Conservation (phyloP, 768 basidiomycete species). For the Podaxis sp. region DNA sequence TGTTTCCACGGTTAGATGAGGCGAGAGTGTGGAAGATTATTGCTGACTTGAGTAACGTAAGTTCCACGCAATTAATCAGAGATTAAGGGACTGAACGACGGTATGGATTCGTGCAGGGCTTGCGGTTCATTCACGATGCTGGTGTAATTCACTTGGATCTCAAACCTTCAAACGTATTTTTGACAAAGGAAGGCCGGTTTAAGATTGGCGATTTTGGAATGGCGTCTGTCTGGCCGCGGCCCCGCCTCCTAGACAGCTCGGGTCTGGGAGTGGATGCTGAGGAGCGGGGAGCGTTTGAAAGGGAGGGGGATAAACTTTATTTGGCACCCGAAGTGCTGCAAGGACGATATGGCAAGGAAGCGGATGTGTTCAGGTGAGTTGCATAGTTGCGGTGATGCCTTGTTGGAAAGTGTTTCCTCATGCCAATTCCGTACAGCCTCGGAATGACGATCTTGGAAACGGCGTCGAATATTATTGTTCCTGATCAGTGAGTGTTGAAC, state of each 20-base stretch:
- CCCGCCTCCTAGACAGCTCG: constrained; percentile 20
- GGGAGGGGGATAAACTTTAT: constrained; percentile 97
- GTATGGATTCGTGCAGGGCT: constrained; percentile 50
- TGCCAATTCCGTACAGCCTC: constrained; percentile 56
- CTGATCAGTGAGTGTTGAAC: constrained; percentile 78
- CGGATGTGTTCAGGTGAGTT: constrained; percentile 94
- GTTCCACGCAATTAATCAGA: constrained; percentile 38
- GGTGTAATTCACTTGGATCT: constrained; percentile 94
- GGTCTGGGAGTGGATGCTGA: constrained; percentile 19
- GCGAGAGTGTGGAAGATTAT: constrained; percentile 95
- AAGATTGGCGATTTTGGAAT: constrained; percentile 99
- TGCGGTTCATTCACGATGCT: constrained; percentile 85
- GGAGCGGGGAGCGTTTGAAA: constrained; percentile 65
- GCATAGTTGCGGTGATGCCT: constrained; percentile 32
- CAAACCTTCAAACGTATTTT: constrained; percentile 96
- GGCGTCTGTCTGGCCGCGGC: constrained; percentile 90
- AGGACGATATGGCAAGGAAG: constrained; percentile 88
- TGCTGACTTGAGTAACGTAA: constrained; percentile 84
- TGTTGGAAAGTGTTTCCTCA: constrained; percentile 35
- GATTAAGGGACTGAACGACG: constrained; percentile 9
- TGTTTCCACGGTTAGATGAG: constrained; percentile 85
- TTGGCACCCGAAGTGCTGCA: constrained; percentile 94
- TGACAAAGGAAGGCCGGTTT: constrained; percentile 83
- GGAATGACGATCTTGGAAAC: constrained; percentile 96
- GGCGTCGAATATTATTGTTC: constrained; percentile 93